Evolutionary conservation across 305 asterid genomes (phyloP).

Genomic region (Solanum hybrid): DNA sequence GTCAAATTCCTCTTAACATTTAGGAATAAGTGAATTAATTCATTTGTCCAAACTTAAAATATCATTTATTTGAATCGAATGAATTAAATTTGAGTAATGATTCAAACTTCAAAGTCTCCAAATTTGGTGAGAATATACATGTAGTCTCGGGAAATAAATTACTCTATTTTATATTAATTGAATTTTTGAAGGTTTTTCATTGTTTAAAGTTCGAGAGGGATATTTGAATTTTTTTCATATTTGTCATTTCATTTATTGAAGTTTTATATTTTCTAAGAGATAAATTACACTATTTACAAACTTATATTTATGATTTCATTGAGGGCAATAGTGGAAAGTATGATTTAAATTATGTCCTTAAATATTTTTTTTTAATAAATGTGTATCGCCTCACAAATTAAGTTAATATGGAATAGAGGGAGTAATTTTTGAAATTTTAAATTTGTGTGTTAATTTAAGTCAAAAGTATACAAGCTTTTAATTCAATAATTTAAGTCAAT

Average conservation of each 20-base stretch:
- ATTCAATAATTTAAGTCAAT: not conserved
- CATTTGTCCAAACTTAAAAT: not conserved
- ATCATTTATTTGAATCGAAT: not conserved
- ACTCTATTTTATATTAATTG: no score
- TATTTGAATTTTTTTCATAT: no score
- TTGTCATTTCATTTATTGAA: no score
- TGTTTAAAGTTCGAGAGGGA: no score
- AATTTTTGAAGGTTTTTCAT: no score
- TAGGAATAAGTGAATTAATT: not conserved
- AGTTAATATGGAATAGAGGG: not conserved
- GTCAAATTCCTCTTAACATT: not conserved
- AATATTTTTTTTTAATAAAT: no score
- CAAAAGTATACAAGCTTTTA: not conserved
- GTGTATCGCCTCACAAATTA: not conserved
- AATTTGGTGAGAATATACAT: not conserved
- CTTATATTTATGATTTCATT: no score
- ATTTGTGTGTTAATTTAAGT: not conserved
- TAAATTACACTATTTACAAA: no score
- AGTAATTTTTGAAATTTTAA: not conserved
- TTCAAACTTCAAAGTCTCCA: not conserved
- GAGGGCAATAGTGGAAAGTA: rapidly evolving
- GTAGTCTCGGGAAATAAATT: not conserved
- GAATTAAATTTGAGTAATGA: not conserved
- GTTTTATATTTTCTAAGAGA: no score
- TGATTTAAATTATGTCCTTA: no score